Conservation (phyloP, 768 basidiomycete genomes). For the Lentinula boryana region DNA sequence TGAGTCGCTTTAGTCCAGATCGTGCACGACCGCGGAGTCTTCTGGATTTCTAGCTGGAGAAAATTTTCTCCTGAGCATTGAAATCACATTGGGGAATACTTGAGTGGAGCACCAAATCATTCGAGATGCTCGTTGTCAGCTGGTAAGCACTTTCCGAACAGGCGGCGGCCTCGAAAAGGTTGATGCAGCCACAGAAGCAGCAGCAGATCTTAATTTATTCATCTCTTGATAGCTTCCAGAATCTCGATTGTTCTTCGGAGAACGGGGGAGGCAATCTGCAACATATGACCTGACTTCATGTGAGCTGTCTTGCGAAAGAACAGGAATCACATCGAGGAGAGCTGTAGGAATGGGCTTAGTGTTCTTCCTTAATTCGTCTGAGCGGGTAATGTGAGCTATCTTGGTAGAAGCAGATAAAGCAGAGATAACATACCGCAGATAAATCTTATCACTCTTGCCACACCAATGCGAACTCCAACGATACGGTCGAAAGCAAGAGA, state of each 20-base stretch:
- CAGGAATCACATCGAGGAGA: slow-evolving; percentile 31
- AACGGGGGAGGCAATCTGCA: background rate
- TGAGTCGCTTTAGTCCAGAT: background rate
- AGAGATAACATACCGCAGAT: slow-evolving; percentile 43
- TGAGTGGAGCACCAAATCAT: background rate
- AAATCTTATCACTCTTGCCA: slow-evolving; percentile 65
- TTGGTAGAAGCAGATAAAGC: background rate
- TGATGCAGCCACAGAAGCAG: slow-evolving; percentile 13
- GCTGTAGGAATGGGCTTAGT: background rate
- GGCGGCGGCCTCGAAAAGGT: slow-evolving; percentile 35
- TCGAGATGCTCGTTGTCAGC: background rate
- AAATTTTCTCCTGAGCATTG: background rate
- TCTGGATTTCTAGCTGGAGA: background rate
- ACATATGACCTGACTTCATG: slow-evolving; percentile 60
- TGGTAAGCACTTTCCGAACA: background rate
- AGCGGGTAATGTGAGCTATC: background rate
- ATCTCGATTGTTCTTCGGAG: background rate
- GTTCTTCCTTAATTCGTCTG: background rate
- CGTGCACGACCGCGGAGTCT: background rate
- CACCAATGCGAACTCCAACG: slow-evolving; percentile 79
- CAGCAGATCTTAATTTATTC: background rate
- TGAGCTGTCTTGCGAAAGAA: slow-evolving; percentile 50
- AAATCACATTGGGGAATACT: background rate
- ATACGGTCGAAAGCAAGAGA: slow-evolving; percentile 60
- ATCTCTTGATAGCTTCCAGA: background rate